Evolutionary conservation across 306 rosid species (phyloP), one percentile per base, ranked within the genome.

Genomic region (Trifolium subterraneum): DNA sequence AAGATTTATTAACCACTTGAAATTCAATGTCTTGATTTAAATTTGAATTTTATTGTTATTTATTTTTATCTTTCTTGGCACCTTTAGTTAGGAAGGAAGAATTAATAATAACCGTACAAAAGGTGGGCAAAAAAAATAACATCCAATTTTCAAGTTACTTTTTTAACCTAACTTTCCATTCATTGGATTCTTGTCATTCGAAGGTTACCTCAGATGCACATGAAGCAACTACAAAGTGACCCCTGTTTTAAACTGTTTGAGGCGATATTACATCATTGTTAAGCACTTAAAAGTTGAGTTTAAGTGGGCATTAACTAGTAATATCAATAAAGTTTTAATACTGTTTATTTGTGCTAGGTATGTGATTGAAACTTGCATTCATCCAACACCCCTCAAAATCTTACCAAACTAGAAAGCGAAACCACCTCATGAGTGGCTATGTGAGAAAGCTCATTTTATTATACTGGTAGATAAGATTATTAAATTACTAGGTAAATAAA

Each of bases 151-250:
- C 22, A 74, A 78, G 70, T 60, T 81, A 78, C 68, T n/a, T 65
- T 73, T 74, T 63, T 10, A 84, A 80, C 80, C 82, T 77, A 72
- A 80, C 85, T 41, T 62, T 25, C 4, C 84, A 80, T 73, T 84
- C 84, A 80, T 84, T 84, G 87, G 87, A 84, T 80, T 84, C 72
- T 77, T 81, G 63, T 78, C 79, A 74, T 72, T 59, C 22, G 50
- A 80, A 54, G 74, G 87, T 80, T 80, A 73, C 56, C 73, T 84
- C 63, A 60, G 85, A 81, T 71, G 85, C 85, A 81, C 70, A 71
- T 85, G 68, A 78, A 65, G 78, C 81, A 84, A 84, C 88, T 81
- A 81, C 67, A 54, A 33, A 60, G 79, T 81, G 83, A 78, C 22
- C 61, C 82, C 70, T 68, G 2, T 60, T 8, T 29, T 9, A 39